These are phyloP conservation scores for Syncephalastrum contaminatum DNA, from an alignment of 371 early-diverging fungal genomes.

Conservation along the genomic window DNA sequence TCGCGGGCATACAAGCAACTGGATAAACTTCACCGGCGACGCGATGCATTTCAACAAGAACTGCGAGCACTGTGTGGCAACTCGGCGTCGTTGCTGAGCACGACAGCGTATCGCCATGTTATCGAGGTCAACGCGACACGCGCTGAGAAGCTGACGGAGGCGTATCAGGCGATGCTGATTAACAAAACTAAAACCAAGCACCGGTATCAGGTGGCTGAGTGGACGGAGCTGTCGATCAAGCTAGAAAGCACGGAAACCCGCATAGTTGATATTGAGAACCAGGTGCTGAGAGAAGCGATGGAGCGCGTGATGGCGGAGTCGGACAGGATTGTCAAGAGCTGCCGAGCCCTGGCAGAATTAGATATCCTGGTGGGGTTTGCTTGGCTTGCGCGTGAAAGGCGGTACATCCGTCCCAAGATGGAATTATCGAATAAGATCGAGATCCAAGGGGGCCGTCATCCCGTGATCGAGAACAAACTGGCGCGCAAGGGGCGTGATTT, in stretches of 20 bases:
- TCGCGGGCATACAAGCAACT: slow-evolving; percentile 27
- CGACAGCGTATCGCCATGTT: slow-evolving; percentile 44
- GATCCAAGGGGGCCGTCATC: slow-evolving; percentile 78
- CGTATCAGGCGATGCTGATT: slow-evolving; percentile 25
- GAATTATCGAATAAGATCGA: slow-evolving; percentile 31
- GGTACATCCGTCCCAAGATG: slow-evolving; percentile 62
- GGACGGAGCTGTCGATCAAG: slow-evolving; percentile 49
- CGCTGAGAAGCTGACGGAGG: slow-evolving; percentile 22
- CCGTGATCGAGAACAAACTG: slow-evolving; percentile 81
- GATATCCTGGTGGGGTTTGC: slow-evolving; percentile 71
- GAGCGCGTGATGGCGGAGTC: slow-evolving; percentile 43
- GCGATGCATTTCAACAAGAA: slow-evolving; percentile 21
- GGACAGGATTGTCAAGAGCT: slow-evolving; percentile 48
- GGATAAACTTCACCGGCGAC: slow-evolving; percentile 18
- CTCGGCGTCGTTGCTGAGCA: slow-evolving; percentile 31
- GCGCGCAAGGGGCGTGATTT: slow-evolving; percentile 60
- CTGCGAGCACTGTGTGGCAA: slow-evolving; percentile 38
- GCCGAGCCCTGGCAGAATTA: slow-evolving; percentile 62
- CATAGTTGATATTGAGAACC: slow-evolving; percentile 49
- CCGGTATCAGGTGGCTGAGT: slow-evolving; percentile 50
- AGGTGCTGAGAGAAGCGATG: slow-evolving; percentile 43
- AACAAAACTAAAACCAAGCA: slow-evolving; percentile 44
- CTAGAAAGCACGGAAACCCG: slow-evolving; percentile 45
- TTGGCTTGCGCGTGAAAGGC: slow-evolving; percentile 46
- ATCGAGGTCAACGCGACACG: slow-evolving; percentile 50